These are phyloP conservation scores for Haplosporangium sp. DNA, from an alignment of 371 early-diverging fungal species.

Conservation along the genomic window DNA sequence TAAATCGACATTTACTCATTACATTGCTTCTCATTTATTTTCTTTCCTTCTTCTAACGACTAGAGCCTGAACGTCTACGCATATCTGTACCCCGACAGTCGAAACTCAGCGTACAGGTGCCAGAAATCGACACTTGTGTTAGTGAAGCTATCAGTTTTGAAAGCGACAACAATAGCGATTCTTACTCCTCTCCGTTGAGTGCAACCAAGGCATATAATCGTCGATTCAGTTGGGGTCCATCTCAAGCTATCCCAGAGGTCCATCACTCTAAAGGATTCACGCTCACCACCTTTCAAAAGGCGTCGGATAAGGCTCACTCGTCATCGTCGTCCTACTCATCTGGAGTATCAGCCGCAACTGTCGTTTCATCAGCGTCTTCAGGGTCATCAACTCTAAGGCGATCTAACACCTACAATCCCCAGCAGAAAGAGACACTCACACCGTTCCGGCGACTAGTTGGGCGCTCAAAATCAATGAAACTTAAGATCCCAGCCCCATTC, in stretches of 20 bases:
- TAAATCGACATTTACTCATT: not conserved
- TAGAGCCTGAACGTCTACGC: conserved; percentile 6
- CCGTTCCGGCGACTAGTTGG: conserved; percentile 45
- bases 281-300: conserved; percentile 31
- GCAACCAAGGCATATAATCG: conserved; percentile 11
- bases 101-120: conserved; percentile 26
- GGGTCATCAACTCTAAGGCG: conserved; percentile 22
- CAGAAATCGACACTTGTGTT: conserved; percentile 16
- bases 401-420: conserved; percentile 26
- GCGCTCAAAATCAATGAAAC: conserved; percentile 48
- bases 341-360: not conserved
- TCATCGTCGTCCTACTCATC: conserved; percentile 1
- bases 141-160: not conserved
- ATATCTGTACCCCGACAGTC: conserved; percentile 28
- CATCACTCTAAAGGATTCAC: conserved; percentile 52
- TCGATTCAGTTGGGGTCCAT: conserved; percentile 46
- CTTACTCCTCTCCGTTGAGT: not conserved
- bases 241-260: conserved; percentile 46
- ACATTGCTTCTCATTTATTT: not conserved
- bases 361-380: not conserved
- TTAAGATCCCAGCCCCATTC: conserved; percentile 24
- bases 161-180: conserved; percentile 3
- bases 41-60: not conserved
- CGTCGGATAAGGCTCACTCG: conserved; percentile 13
- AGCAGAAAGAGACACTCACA: conserved; percentile 27